Conservation (phyloP, 73 alveolate species). For the Symbiodinium natans region DNA sequence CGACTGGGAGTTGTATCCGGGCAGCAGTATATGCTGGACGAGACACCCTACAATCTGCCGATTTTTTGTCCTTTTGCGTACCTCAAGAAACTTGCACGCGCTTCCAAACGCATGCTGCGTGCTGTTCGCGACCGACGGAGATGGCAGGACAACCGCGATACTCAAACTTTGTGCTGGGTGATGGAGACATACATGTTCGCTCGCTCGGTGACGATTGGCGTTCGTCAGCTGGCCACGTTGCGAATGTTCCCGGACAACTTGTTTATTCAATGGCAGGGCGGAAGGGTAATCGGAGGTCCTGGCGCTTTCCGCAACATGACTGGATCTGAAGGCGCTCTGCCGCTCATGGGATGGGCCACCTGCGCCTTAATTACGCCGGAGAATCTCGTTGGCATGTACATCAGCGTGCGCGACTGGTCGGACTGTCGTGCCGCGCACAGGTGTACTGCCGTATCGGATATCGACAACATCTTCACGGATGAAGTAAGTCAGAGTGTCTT, state of each 20-base stretch:
- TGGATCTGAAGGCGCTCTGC: neutral
- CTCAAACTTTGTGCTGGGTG: neutral
- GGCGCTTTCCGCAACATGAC: neutral
- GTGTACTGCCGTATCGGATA: too few relatives aligned
- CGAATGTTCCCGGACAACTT: neutral
- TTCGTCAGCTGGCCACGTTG: neutral
- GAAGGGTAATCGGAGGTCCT: neutral
- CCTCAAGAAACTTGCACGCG: too few relatives aligned
- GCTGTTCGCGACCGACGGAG: too few relatives aligned
- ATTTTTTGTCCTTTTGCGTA: too few relatives aligned
- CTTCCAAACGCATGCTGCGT: too few relatives aligned
- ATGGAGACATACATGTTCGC: neutral
- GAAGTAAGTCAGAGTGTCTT: too few relatives aligned
- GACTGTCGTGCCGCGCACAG: neutral
- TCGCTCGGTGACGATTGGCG: neutral
- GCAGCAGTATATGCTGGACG: too few relatives aligned
- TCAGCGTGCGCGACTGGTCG: neutral
- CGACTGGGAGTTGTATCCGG: too few relatives aligned
- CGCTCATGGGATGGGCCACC: neutral
- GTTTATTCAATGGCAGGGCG: neutral
- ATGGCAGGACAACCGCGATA: too few relatives aligned
- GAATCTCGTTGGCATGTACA: neutral
- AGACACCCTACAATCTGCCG: too few relatives aligned
- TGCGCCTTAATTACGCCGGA: neutral
- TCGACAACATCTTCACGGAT: too few relatives aligned